These are phyloP conservation scores for Syncephalastrum racemosum DNA, from an alignment of 371 early-diverging fungal species.

Conservation along the genomic window DNA sequence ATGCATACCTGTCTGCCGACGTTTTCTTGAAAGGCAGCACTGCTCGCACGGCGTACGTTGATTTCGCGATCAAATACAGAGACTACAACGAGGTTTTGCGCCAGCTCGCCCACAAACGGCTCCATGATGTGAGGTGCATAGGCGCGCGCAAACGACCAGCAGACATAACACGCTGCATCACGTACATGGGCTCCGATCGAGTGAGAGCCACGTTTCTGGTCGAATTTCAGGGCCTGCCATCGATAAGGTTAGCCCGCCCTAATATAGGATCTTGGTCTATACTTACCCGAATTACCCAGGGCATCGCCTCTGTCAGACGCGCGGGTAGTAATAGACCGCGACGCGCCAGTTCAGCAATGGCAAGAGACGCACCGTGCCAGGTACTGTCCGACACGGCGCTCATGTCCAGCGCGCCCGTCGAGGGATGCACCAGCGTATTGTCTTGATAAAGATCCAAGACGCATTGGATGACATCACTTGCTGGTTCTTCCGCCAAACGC, in stretches of 20 bases:
- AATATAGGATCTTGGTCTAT: background rate
- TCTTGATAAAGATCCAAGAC: slow-evolving; percentile 76
- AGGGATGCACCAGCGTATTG: slow-evolving; percentile 47
- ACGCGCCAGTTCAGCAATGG: slow-evolving; percentile 89
- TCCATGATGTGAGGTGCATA: slow-evolving; percentile 73
- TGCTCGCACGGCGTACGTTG: slow-evolving; percentile 91
- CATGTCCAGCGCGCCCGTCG: slow-evolving; percentile 53
- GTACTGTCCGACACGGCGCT: slow-evolving; percentile 85
- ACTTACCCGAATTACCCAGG: slow-evolving; percentile 68
- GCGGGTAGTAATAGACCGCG: slow-evolving; percentile 81
- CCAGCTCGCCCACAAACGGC: slow-evolving; percentile 62
- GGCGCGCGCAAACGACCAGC: slow-evolving; percentile 96
- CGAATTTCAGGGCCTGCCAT: slow-evolving; percentile 78
- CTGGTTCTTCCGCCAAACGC: slow-evolving; percentile 77
- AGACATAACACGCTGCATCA: slow-evolving; percentile 95
- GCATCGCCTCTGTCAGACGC: slow-evolving; percentile 65
- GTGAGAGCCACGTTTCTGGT: slow-evolving; percentile 81
- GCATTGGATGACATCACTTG: slow-evolving; percentile 78
- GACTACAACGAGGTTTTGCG: slow-evolving; percentile 73
- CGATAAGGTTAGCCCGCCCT: background rate
- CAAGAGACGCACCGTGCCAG: slow-evolving; percentile 95
- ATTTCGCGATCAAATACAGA: slow-evolving; percentile 93
- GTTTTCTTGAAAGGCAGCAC: slow-evolving; percentile 97
- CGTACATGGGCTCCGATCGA: slow-evolving; percentile 94
- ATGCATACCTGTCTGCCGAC: slow-evolving; percentile 84